Base-by-base conservation (phyloP, 1,284 basidiomycete species). In the Pholiota adiposa region DNA sequence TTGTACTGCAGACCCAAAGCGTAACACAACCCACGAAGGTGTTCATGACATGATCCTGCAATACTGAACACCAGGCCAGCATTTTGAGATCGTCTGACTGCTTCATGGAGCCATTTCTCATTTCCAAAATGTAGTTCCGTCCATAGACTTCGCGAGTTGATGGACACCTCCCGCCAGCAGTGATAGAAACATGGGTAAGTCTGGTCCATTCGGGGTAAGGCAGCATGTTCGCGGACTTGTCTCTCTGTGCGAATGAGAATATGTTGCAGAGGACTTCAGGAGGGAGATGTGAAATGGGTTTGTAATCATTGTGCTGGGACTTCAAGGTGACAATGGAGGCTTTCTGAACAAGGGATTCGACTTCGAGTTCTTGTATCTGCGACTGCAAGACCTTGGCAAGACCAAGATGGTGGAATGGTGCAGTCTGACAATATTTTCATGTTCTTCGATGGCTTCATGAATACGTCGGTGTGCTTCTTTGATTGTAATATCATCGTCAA, bases 11-110 rank as follows among this genome's bases (percentile, higher is more conserved):
- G n/a, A n/a, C n/a, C n/a, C 29, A 23, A 49, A 54, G 55, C 1
- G 40, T n/a, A n/a, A n/a, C n/a, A n/a, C n/a, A n/a, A n/a, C n/a
- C n/a, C n/a, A 27, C 21, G 40, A 9, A 31, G 50, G n/a, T 3
- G 29, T 31, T 11, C 29, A 31, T 5, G 11, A 31, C 7, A 9
- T 33, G 7, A n/a, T 11, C 25, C 14, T 31, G 46, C 6, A 11
- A 57, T 63, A 18, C 66, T 63, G 21, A 72, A 56, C 11, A 54
- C 56, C 12, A 72, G 65, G 31, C 59, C 59, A 14, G 71, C 65
- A 63, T 64, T 69, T 58, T 69, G 69, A 1, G 71, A 71, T 33
- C 70, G 66, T 25, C 60, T 65, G 18, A 71, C 23, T 67, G 70
- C 69, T 58, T 70, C 68, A 50, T 67, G 53, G 14, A 58, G 62